Evolutionary conservation across 257 asterid genomes (phyloP).

Genomic region (Euphrasia confusa): DNA sequence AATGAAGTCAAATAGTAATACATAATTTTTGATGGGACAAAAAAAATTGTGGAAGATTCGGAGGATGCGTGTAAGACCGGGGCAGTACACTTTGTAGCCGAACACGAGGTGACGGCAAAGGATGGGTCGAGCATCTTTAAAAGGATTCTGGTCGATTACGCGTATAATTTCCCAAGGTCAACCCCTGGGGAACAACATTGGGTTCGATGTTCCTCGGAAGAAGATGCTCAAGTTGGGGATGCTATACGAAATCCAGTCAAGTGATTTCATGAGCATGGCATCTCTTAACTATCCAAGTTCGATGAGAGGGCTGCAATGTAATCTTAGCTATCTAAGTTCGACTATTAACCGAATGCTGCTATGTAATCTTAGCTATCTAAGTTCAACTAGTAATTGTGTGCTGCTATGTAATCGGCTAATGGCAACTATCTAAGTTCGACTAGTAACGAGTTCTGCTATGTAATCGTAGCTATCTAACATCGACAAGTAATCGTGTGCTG

Average conservation of each 20-base stretch:
- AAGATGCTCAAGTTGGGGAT: constrained; percentile 69
- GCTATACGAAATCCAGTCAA: constrained; percentile 37
- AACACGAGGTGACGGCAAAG: constrained; percentile 59
- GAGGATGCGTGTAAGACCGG: constrained; percentile 46
- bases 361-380: no score
- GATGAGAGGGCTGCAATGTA: no score
- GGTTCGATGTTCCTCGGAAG: constrained; percentile 39
- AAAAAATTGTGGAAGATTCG: constrained; percentile 27
- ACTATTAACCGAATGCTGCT: no score
- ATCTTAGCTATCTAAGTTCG: no score
- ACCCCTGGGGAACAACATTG: constrained; percentile 52
- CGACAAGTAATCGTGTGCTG: no score
- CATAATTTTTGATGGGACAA: constrained; percentile 1
- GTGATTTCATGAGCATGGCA: no score
- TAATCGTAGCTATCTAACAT: no score
- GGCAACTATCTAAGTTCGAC: no score
- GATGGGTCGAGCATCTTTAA: constrained; percentile 42
- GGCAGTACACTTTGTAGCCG: constrained; percentile 45
- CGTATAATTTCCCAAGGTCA: constrained; percentile 56
- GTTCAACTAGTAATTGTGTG: no score
- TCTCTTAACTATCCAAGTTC: no score
- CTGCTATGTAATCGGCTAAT: no score
- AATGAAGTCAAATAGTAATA: neutral
- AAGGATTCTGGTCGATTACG: constrained; percentile 45
- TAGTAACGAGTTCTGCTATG: no score